Evolutionary conservation across 1,139 yeast genomes (phyloP), one percentile per base, ranked within the genome.

Genomic region (Ogataea hybrid): DNA sequence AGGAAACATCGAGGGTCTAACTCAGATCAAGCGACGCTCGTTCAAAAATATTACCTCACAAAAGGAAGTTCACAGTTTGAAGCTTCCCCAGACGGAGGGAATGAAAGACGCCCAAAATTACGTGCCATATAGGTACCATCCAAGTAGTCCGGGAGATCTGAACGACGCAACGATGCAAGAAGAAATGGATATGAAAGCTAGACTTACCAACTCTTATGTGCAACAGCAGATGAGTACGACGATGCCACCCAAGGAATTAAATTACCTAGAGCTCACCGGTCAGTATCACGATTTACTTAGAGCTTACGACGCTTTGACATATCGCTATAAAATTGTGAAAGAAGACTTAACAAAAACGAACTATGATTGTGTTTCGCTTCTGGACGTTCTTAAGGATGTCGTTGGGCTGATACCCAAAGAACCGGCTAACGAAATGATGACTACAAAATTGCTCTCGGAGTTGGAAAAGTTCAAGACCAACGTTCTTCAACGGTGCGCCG

Each of bases 21-120:
- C 79, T 11, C 71, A 75, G 37, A 87, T 87, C 52, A 86, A 84
- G 57, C 69, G 96, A 47, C 69, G 95, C 34, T 70, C 77, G 2
- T 54, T 59, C 35, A 58, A 54, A 25, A 54, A 57, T 28, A 42
- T 53, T 6, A 35, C 52, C 1, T 41, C 54, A 9, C 60, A 58
- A 31, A 54, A 51, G 33, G 63, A 59, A 38, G 57, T 51, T 7
- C 56, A 53, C 37, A 55, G 47, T 36, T 35, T 58, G 38, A 58
- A 55, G 29, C 41, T 52, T 9, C 50, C 53, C 16, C 36, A 34
- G 16, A 20, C 32, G n/a, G 41, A 37, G 20, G 36, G 41, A 4
- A 27, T 28, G n/a, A 29, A 25, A 6, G 54, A 51, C 20, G 53
- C 44, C 15, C 56, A 52, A 29, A 46, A 39, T 32, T 52, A 52